Percentiles rank a stretch among this genome's conserved stretches.
Conservation (phyloP, 1,284 basidiomycete genomes). For the Apiotrichum sp. region DNA sequence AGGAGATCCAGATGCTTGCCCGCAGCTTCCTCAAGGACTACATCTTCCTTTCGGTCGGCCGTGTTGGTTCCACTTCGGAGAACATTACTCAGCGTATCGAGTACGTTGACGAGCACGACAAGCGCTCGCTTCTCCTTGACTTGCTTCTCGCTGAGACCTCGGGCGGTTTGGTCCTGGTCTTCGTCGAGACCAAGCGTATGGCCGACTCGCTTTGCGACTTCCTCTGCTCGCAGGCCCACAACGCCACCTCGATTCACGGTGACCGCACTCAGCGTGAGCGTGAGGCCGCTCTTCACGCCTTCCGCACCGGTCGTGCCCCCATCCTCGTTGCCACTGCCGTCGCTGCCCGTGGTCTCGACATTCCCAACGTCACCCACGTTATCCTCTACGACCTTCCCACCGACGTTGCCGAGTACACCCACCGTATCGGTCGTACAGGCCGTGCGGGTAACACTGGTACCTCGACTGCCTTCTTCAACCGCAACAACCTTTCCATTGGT, state of each 20-base stretch:
- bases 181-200: conserved; percentile 99
- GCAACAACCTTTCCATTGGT: conserved; percentile 84
- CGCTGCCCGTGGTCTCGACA: conserved; percentile 97
- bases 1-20: conserved; percentile 96
- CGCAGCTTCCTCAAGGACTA: conserved; percentile 91
- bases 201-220: conserved; percentile 98
- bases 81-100: conserved; percentile 99
- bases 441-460: conserved; percentile 98
- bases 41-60: conserved; percentile 96
- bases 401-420: conserved; percentile 98
- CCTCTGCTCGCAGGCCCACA: conserved; percentile 74
- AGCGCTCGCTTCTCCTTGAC: conserved; percentile 93
- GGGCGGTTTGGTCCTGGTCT: conserved; percentile 84
- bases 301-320: conserved; percentile 89
- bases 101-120: conserved; percentile 96
- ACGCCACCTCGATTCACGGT: conserved; percentile 95
- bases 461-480: conserved; percentile 91
- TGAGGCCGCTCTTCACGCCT: conserved; percentile 89
- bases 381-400: conserved; percentile 92
- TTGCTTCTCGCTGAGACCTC: conserved; percentile 73
- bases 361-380: conserved; percentile 98
- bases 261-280: conserved; percentile 97
- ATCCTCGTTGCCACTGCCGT: conserved; percentile 98
- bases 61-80: conserved; percentile 96
- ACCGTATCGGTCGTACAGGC: conserved; percentile 97